These are phyloP conservation scores for Phyllosticta citribraziliensis DNA, from an alignment of 2,329 filamentous ascomycete genomes.

Conservation along the genomic window DNA sequence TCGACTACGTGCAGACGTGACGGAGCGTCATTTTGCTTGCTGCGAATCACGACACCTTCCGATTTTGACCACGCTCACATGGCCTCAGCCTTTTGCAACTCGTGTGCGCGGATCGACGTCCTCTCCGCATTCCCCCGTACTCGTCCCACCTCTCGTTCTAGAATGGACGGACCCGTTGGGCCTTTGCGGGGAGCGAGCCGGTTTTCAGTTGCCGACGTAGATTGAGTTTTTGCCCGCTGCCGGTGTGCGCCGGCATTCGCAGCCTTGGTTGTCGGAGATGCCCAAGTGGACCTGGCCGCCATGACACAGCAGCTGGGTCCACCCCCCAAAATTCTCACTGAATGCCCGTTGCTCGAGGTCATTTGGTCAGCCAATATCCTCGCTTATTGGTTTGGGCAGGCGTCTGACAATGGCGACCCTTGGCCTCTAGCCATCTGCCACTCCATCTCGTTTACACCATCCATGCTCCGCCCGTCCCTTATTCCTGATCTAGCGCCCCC, in stretches of 20 bases:
- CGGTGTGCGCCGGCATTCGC: background rate
- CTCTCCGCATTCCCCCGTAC: background rate
- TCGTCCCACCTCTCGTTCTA: background rate
- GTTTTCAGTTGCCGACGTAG: background rate
- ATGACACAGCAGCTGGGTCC: background rate
- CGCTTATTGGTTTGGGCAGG: slow-evolving; percentile 21
- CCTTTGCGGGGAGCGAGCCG: background rate
- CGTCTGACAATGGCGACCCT: slow-evolving; percentile 11
- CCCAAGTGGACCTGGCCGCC: background rate
- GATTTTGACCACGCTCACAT: slow-evolving; percentile 9
- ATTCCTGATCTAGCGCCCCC: slow-evolving; percentile 6
- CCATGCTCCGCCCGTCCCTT: slow-evolving; percentile 11
- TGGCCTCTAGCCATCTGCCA: slow-evolving; percentile 8
- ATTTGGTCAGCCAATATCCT: slow-evolving; percentile 26
- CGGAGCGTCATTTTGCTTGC: slow-evolving; percentile 4
- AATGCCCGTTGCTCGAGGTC: background rate
- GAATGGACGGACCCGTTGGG: background rate
- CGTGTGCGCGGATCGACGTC: background rate
- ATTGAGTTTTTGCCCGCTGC: background rate
- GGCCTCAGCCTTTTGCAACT: slow-evolving; percentile 8
- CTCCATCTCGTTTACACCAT: slow-evolving; percentile 11
- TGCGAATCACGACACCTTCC: slow-evolving; percentile 10
- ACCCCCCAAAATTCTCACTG: background rate
- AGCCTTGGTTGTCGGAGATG: background rate
- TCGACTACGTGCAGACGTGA: slow-evolving; percentile 9